These are phyloP conservation scores for Geosmithia morbida DNA, from an alignment of 2,329 filamentous ascomycete genomes.

Conservation along the genomic window DNA sequence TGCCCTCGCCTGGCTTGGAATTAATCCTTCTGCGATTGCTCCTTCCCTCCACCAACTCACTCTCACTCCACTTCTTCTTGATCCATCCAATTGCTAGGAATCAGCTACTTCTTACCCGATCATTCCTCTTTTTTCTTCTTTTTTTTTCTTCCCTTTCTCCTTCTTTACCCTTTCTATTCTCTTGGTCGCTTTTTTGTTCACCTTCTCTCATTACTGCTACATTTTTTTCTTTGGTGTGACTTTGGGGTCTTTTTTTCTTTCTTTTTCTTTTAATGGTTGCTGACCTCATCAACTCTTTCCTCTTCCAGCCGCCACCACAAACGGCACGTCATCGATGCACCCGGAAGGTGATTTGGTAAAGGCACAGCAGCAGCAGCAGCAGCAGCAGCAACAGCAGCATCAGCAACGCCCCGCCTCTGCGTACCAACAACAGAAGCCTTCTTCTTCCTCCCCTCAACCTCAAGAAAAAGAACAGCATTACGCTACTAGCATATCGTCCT, in stretches of 20 bases:
- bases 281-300: neutral
- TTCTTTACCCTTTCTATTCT: neutral
- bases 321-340: neutral
- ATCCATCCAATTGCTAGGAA: neutral
- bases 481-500: neutral
- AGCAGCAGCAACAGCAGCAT: neutral
- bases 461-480: neutral
- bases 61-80: neutral
- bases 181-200: neutral
- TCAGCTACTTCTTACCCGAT: neutral
- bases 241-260: too few species aligned
- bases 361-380: neutral
- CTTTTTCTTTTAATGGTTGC: neutral
- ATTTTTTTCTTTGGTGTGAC: neutral
- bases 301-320: neutral
- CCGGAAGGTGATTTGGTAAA: neutral
- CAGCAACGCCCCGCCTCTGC: too few species aligned
- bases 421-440: too few species aligned
- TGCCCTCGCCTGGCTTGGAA: neutral
- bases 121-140: neutral
- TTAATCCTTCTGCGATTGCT: neutral
- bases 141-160: neutral
- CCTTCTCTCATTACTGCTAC: too few species aligned
- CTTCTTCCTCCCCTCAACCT: too few species aligned
- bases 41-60: neutral